phyloP scores from a whole-genome alignment of 176 grass and related monocot genomes.

The Bothriochloa decipiens region DNA sequence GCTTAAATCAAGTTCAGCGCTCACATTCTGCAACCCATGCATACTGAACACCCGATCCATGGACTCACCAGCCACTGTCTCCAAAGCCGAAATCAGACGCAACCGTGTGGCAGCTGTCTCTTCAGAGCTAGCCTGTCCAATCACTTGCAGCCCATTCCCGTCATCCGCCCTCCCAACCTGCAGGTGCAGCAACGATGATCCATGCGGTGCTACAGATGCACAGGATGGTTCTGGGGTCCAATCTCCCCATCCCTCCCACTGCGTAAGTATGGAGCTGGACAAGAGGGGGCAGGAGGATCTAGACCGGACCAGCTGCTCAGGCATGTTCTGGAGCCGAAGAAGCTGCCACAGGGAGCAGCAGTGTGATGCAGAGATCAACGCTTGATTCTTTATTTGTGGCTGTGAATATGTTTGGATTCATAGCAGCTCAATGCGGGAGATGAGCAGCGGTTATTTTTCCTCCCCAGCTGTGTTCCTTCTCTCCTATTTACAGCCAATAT shows the following conservation, averaged over 20 bases:
- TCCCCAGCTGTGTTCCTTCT: slow-evolving; percentile 44
- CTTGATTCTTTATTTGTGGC: slow-evolving; percentile 56
- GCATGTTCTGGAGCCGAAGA: slow-evolving; percentile 89
- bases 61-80: slow-evolving; percentile 57
- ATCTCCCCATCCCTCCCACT: slow-evolving; percentile 50
- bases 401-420: slow-evolving; percentile 53
- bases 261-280: slow-evolving; percentile 49
- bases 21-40: slow-evolving; percentile 88
- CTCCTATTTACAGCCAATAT: slow-evolving; percentile 42
- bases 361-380: slow-evolving; percentile 89
- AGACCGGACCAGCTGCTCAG: slow-evolving; percentile 74
- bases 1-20: slow-evolving; percentile 72
- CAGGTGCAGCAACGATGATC: slow-evolving; percentile 64
- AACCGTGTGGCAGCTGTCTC: slow-evolving; percentile 79
- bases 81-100: slow-evolving; percentile 71
- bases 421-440: slow-evolving; percentile 49
- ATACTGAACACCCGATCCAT: slow-evolving; percentile 64
- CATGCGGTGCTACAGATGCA: slow-evolving; percentile 49
- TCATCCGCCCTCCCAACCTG: slow-evolving; percentile 62
- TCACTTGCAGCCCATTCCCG: slow-evolving; percentile 81
- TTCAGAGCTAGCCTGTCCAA: slow-evolving; percentile 81
- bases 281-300: slow-evolving; percentile 65
- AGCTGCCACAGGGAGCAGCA: slow-evolving; percentile 96
- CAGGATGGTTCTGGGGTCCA: slow-evolving; percentile 53
- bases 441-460: slow-evolving; percentile 41